These are phyloP conservation scores for Coemansia sp. DNA, from an alignment of 192 early-diverging fungal species.

Conservation along the genomic window DNA sequence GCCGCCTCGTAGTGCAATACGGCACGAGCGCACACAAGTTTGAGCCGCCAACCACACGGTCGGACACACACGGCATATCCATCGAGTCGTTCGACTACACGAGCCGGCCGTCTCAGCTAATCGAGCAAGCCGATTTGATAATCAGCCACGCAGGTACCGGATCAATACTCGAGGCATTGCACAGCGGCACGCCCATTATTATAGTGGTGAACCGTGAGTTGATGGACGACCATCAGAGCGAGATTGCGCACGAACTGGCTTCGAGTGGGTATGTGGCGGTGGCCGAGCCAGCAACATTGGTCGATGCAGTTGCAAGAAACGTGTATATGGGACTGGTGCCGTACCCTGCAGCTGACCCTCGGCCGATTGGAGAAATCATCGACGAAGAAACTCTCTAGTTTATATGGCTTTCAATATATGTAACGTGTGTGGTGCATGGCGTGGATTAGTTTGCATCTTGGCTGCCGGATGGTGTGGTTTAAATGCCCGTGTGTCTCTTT, in stretches of 20 bases:
- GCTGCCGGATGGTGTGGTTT: not conserved
- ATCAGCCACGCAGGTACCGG: slow-evolving; percentile 88
- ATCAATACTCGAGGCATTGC: slow-evolving; percentile 77
- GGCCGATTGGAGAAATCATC: slow-evolving; percentile 45
- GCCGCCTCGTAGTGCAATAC: slow-evolving; percentile 65
- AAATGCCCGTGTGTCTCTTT: not conserved
- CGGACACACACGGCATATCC: slow-evolving; percentile 10
- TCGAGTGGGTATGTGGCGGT: slow-evolving; percentile 54
- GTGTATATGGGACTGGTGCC: slow-evolving; percentile 17
- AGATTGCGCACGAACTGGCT: slow-evolving; percentile 72
- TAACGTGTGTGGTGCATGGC: not conserved
- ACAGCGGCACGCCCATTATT: slow-evolving; percentile 62
- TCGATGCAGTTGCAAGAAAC: slow-evolving; percentile 7
- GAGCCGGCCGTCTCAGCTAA: slow-evolving; percentile 55
- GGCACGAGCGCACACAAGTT: slow-evolving; percentile 53
- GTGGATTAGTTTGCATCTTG: too few relatives aligned
- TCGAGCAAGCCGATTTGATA: slow-evolving; percentile 67
- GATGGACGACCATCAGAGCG: slow-evolving; percentile 85
- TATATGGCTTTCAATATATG: not conserved
- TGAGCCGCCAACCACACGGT: slow-evolving; percentile 12
- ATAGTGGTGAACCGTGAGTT: slow-evolving; percentile 73
- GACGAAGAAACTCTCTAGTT: slow-evolving; percentile 31
- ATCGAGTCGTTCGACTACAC: slow-evolving; percentile 59
- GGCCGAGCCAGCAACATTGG: slow-evolving; percentile 19
- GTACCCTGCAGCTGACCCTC: slow-evolving; percentile 43